Evolutionary conservation across 148 eudicot species (phyloP), one percentile per base, ranked within the genome.

Genomic region (Dianthus caryophyllus): DNA sequence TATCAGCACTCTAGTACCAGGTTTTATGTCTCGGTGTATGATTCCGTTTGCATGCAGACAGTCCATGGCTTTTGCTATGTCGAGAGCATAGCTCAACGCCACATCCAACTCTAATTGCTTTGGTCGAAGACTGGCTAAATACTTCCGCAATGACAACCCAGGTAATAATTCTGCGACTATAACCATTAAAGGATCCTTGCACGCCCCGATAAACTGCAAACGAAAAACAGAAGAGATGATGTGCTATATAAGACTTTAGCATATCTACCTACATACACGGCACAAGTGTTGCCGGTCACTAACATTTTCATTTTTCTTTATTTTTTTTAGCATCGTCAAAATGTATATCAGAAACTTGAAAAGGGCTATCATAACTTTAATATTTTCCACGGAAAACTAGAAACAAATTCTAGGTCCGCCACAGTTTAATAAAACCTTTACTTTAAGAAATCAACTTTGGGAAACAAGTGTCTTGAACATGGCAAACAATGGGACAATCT

Each of bases 181-280:
- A 70, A 92, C 98, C 98, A 93, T 93, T 63, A 93, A 76, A 57
- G 96, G 98, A 68, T 93, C 98, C 71, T 93, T 93, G 77, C 98
- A 93, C 59, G 98, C 98, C 67, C 98, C 98, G 75, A 93, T 82
- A 80, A 93, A 93, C 98, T 93, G 96, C 83, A 84, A 69, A 70
- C 26, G 26, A 20, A 76, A 55, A 30, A n/a, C 22, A 30, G n/a
- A 30, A 24, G 49, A 25, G 38, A 8, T 21, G 47, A 60, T 41
- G 1, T 12, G 29, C 22, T 27, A 10, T 21, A 38, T 24, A 36
- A 61, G 5, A 22, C 68, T 64, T 9, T 41, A 13, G 44, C 44
- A 41, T 1, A 3, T 41, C 44, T 9, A 41, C 12, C 44, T 9
- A 41, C 12, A 41, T 41, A 41, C 8, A 41, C 6, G 12, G 44